phyloP scores from a whole-genome alignment of 345 rosid species.

The Citrus trifoliata region DNA sequence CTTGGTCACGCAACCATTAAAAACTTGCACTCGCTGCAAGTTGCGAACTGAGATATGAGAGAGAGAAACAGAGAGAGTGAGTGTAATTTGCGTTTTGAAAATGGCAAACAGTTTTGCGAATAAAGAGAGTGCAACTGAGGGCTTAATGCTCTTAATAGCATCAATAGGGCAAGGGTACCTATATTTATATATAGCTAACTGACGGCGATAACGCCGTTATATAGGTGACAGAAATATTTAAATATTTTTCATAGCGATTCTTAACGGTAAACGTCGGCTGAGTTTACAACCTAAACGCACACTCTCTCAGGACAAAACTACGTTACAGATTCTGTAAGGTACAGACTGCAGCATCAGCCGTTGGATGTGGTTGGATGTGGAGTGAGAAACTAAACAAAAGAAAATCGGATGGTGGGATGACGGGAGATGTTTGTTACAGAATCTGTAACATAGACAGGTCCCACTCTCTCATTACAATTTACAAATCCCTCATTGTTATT shows the following conservation, averaged over 20 bases:
- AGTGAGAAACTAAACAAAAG: too few relatives aligned
- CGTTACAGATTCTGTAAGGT: too few relatives aligned
- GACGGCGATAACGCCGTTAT: conserved; percentile 55
- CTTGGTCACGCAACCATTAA: conserved; percentile 57
- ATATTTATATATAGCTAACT: conserved; percentile 34
- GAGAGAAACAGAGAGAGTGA: conserved; percentile 9
- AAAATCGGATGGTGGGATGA: too few relatives aligned
- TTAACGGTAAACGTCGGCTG: conserved; percentile 27
- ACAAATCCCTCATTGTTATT: neutral
- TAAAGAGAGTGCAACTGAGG: conserved; percentile 1
- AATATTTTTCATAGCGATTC: neutral
- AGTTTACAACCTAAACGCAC: neutral
- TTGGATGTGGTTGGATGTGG: too few relatives aligned
- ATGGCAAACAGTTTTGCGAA: conserved; percentile 18
- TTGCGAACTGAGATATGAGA: neutral
- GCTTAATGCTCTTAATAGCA: neutral
- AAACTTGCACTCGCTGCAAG: conserved; percentile 18
- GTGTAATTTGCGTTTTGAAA: neutral
- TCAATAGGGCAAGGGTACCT: neutral
- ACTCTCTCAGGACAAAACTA: too few relatives aligned
- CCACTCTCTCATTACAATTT: neutral
- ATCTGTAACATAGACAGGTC: too few relatives aligned
- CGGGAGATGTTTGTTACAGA: too few relatives aligned
- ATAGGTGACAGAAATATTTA: conserved; percentile 8
- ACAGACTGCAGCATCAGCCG: too few relatives aligned